Evolutionary conservation across 192 early-diverging fungal genomes (phyloP).

Genomic region (Backusella luteola): DNA sequence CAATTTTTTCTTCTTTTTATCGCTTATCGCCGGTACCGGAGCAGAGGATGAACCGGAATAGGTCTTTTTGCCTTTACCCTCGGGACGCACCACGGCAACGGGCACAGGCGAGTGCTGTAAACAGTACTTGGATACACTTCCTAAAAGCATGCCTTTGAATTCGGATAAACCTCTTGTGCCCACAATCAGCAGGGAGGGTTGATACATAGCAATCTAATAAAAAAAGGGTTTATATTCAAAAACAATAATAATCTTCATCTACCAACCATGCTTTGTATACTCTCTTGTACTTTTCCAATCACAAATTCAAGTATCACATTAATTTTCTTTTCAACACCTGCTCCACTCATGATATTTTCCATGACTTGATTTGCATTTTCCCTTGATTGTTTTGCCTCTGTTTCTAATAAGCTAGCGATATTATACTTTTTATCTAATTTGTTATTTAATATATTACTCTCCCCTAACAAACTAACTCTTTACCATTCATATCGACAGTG

Average conservation of each 20-base stretch:
- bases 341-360: conserved; percentile 21
- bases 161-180: conserved; percentile 63
- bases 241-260: no score
- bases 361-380: conserved; percentile 28
- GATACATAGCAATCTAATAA: conserved; percentile 47
- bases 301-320: conserved; percentile 48
- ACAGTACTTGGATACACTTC: conserved; percentile 63
- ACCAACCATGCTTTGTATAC: conserved; percentile 43
- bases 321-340: conserved; percentile 35
- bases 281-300: conserved; percentile 46
- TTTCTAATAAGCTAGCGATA: neutral
- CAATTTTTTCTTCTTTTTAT: neutral
- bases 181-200: conserved; percentile 65
- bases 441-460: neutral
- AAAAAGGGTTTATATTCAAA: neutral
- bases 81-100: conserved; percentile 59
- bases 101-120: conserved; percentile 62
- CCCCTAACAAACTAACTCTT: neutral
- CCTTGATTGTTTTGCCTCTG: conserved; percentile 24
- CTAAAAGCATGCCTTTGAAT: conserved; percentile 64
- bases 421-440: neutral
- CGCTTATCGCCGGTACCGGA: neutral
- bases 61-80: neutral
- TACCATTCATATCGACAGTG: conserved; percentile 22
- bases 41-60: neutral